Base-by-base conservation (phyloP, 2,329 filamentous ascomycete species). In the Claviceps paspali region DNA sequence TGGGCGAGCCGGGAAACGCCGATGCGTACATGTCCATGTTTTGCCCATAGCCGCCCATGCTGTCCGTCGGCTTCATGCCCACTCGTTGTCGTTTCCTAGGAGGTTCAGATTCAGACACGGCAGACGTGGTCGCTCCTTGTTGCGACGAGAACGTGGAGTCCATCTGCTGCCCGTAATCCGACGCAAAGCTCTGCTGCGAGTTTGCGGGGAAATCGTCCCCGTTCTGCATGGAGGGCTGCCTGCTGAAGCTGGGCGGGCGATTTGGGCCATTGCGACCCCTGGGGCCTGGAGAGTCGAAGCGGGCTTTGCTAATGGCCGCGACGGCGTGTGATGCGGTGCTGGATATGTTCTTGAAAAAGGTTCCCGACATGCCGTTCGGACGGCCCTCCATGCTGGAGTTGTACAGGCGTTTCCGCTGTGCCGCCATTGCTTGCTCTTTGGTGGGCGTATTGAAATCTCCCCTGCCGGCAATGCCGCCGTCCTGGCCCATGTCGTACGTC, bases 351-450 rank as follows among this genome's bases (percentile, higher is more conserved):
- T 87, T 87, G 65, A 98, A 96, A 55, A 95, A 95, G 1, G 91
- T 95, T 14, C 86, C 87, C 33, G 82, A 77, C 50, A 76, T 48
- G 51, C 72, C 76, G 49, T 74, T 76, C 10, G 68, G 62, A 35
- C 85, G 72, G 34, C 69, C 75, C 40, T 93, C 84, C 33, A 74
- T 70, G 24, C 48, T 53, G 7, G 60, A 54, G 46, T 81, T 93
- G 61, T 95, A 96, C 60, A 95, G 76, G 46, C 88, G 76, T 58
- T 98, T 96, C 47, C 91, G 68, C 60, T 86, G 81, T 5, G 88
- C 88, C 9, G 91, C 91, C 87, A 96, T 94, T 42, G 91, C 91
- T 59, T 96, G 91, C 59, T 96, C 91, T 60, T 98, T 98, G 27
- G 91, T 98, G 0, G 91, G 91, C 0, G 91, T 96, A 51, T 96